Evolutionary conservation across 2,329 filamentous ascomycete species (phyloP).

Genomic region (Arthrobotrys megalospora): DNA sequence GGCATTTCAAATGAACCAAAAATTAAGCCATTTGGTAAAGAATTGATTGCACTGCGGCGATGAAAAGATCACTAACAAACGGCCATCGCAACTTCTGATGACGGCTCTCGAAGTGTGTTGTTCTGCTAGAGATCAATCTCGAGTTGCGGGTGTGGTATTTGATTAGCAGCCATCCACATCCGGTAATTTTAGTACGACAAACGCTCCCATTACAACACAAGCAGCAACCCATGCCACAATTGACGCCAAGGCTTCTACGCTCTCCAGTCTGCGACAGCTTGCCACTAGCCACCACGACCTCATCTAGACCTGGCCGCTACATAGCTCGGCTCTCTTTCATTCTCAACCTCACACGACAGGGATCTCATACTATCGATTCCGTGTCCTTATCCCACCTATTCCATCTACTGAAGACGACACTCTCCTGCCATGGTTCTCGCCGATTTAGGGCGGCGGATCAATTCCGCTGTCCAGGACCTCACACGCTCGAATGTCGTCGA

Average conservation of each 20-base stretch:
- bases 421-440: conserved; percentile 86
- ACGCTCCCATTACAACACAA: neutral
- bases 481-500: conserved; percentile 93
- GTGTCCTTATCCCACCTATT: neutral
- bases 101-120: neutral
- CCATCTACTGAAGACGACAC: neutral
- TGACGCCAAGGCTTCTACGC: neutral
- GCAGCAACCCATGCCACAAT: neutral
- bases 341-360: neutral
- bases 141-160: neutral
- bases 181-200: neutral
- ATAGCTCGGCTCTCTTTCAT: conserved; percentile 1
- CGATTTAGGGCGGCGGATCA: conserved; percentile 98
- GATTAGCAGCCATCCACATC: neutral
- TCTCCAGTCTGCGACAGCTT: conserved; percentile 23
- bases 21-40: neutral
- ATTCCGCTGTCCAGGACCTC: conserved; percentile 93
- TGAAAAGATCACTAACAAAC: neutral
- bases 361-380: neutral
- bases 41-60: neutral
- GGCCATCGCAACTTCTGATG: neutral
- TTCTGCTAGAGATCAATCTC: neutral
- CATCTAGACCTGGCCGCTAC: neutral
- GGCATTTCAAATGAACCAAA: neutral
- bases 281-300: conserved; percentile 21